These are phyloP conservation scores for Amanita pallidorosea DNA, from an alignment of 768 basidiomycete genomes.

Conservation along the genomic window DNA sequence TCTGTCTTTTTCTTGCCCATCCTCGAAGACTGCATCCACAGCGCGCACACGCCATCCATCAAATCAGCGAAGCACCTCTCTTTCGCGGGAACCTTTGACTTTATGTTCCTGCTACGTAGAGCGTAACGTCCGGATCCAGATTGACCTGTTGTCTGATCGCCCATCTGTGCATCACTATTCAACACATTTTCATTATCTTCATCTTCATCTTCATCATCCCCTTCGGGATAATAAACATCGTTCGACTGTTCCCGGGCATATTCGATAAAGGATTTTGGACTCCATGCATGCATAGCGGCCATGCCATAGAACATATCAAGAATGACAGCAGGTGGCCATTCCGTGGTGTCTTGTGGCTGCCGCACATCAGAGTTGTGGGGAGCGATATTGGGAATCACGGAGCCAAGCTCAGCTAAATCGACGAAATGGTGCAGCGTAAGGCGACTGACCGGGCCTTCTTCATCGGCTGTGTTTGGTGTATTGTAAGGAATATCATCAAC, in stretches of 20 bases:
- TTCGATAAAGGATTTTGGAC: no score
- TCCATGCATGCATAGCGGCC: conserved; percentile 5
- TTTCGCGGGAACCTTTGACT: neutral
- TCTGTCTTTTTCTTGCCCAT: neutral
- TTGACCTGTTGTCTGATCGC: conserved; percentile 1
- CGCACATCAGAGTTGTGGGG: conserved; percentile 3
- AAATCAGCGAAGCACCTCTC: neutral
- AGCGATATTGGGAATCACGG: neutral
- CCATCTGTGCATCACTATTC: conserved; percentile 1
- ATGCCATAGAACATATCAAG: conserved; percentile 1
- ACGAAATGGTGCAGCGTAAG: neutral
- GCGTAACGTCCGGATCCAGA: conserved; percentile 2
- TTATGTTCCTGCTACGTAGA: conserved; percentile 1
- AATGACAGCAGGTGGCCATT: conserved; percentile 5
- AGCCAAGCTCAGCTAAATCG: neutral
- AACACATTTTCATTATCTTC: neutral
- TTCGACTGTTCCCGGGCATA: no score
- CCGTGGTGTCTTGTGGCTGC: conserved; percentile 4
- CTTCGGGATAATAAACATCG: conserved; percentile 5
- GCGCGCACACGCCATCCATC: neutral
- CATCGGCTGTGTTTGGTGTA: neutral
- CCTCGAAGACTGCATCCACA: conserved; percentile 5
- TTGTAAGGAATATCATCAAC: conserved; percentile 6
- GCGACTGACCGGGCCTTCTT: neutral
- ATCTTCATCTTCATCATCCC: neutral